A percentile compares a stretch with the other conserved stretches of the same genome.
phyloP scores from a whole-genome alignment of 2,329 filamentous ascomycete genomes.

The Colletotrichum coccodes region DNA sequence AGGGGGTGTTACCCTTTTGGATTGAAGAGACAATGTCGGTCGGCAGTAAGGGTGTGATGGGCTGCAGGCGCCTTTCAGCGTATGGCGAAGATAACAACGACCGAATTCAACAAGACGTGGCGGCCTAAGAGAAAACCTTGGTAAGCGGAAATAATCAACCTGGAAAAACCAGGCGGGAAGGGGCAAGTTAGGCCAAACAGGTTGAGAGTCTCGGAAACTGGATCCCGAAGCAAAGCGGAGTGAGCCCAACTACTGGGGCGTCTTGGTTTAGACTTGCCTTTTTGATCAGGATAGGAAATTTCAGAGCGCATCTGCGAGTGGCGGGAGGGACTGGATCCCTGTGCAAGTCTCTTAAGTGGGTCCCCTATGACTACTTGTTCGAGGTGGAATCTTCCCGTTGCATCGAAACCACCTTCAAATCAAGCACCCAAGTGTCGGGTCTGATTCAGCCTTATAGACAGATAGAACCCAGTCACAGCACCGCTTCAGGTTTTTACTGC shows the following conservation, averaged over 20 bases:
- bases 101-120: slow-evolving; percentile 17
- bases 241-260: not conserved
- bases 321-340: slow-evolving; percentile 4
- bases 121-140: not conserved
- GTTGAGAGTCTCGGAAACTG: not conserved
- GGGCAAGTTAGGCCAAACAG: not conserved
- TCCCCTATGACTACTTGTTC: slow-evolving; percentile 11
- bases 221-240: not conserved
- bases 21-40: not conserved
- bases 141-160: not conserved
- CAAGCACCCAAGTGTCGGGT: not conserved
- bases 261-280: not conserved
- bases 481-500: not conserved
- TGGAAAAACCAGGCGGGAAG: not conserved
- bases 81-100: not conserved
- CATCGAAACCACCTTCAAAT: not conserved
- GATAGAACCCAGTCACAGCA: not conserved
- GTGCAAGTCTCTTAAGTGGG: slow-evolving; percentile 18
- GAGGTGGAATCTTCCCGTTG: slow-evolving; percentile 2
- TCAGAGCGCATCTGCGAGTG: not conserved
- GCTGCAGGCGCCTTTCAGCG: slow-evolving; percentile 1
- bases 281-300: not conserved
- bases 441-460: slow-evolving; percentile 9
- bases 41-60: not conserved
- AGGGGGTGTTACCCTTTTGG: not conserved